Percentiles rank a stretch among this genome's conserved stretches.
These are phyloP conservation scores for Chondrostereum purpureum DNA, from an alignment of 1,284 basidiomycete genomes.

Conservation along the genomic window DNA sequence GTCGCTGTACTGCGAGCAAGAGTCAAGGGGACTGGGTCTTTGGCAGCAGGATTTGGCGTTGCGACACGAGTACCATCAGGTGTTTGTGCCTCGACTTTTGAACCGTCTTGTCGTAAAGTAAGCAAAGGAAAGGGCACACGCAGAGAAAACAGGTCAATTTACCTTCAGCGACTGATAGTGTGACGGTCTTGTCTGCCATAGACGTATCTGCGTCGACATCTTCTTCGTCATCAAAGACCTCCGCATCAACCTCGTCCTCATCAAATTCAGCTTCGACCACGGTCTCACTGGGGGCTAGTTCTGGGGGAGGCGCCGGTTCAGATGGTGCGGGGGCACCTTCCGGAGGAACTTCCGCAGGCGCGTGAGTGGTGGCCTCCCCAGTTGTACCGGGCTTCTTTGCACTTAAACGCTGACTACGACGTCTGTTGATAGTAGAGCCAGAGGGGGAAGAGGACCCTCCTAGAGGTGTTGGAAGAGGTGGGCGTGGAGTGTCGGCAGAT, in stretches of 20 bases:
- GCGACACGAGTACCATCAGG: constrained; percentile 92
- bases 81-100: constrained; percentile 90
- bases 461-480: constrained; percentile 25
- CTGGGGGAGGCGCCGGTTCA: constrained; percentile 22
- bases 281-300: constrained; percentile 43
- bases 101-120: constrained; percentile 54
- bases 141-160: constrained; percentile 14
- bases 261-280: constrained; percentile 68
- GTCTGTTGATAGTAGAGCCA: constrained; percentile 37
- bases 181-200: constrained; percentile 77
- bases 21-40: constrained; percentile 27
- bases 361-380: constrained; percentile 15
- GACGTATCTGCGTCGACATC: constrained; percentile 63
- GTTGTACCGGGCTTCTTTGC: constrained; percentile 49
- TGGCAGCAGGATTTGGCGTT: constrained; percentile 64
- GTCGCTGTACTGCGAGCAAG: constrained; percentile 32
- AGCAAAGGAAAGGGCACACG: constrained; percentile 3
- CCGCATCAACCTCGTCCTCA: constrained; percentile 78
- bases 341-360: constrained; percentile 16
- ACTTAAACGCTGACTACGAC: constrained; percentile 80
- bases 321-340: constrained; percentile 21
- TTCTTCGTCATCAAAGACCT: constrained; percentile 69
- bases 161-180: constrained; percentile 79
- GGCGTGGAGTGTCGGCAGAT: constrained; percentile 21
- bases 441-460: constrained; percentile 30